A percentile compares a stretch with the other conserved stretches of the same genome.
Conservation (phyloP, 1,139 yeast species). For the Arxiozyma slooffiae region DNA sequence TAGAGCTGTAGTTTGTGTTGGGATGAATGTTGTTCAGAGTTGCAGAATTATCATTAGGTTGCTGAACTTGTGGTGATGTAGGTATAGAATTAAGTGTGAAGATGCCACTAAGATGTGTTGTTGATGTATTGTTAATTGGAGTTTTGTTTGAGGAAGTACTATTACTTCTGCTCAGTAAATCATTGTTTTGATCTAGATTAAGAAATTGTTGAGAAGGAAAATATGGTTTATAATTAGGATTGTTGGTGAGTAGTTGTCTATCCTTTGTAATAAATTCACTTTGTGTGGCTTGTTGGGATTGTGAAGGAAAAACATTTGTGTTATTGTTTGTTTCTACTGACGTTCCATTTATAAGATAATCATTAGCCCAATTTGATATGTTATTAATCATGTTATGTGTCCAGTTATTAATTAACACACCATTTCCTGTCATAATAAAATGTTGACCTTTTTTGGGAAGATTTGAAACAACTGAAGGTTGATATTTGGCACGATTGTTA, state of each 20-base stretch:
- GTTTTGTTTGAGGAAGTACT: no score
- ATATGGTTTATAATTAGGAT: neutral
- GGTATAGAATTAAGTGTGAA: neutral
- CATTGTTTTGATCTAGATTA: neutral
- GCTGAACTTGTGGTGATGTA: neutral
- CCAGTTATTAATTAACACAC: slow-evolving; percentile 37
- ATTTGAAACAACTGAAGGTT: slow-evolving; percentile 14
- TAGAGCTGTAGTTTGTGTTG: neutral
- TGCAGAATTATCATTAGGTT: neutral
- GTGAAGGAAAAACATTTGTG: neutral
- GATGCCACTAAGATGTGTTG: neutral
- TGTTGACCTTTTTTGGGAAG: neutral
- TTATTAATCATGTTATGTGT: slow-evolving; percentile 53
- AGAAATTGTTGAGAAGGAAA: neutral
- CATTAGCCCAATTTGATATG: slow-evolving; percentile 48
- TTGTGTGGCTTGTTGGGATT: neutral
- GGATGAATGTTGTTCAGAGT: neutral
- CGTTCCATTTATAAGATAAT: slow-evolving; percentile 20
- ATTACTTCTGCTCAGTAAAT: neutral
- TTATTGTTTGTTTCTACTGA: slow-evolving; percentile 3
- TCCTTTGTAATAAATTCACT: neutral
- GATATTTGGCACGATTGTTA: slow-evolving; percentile 12
- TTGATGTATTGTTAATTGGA: neutral
- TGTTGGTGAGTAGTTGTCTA: neutral
- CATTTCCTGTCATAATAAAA: slow-evolving; percentile 8